Percentiles rank a stretch among this genome's conserved stretches.
Evolutionary conservation across 2,329 filamentous ascomycete genomes (phyloP).

Genomic region (Phialophora tarda): DNA sequence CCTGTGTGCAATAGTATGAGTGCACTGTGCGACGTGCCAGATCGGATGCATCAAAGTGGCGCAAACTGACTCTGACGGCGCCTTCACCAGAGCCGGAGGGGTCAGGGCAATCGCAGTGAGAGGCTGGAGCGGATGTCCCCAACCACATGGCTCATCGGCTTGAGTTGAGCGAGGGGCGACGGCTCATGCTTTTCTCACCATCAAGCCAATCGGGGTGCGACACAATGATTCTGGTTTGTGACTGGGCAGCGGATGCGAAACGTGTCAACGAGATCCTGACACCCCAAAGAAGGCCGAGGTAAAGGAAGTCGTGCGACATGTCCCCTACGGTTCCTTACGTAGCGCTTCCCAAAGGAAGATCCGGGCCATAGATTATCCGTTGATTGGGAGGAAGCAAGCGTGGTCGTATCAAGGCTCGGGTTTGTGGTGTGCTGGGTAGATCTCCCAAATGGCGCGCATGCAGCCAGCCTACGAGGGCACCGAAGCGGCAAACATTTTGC

Average conservation of each 20-base stretch:
- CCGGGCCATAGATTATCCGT: not conserved
- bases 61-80: slow-evolving; percentile 18
- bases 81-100: not conserved
- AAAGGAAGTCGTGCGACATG: slow-evolving; percentile 8
- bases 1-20: not conserved
- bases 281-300: slow-evolving; percentile 12
- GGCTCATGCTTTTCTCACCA: slow-evolving; percentile 1
- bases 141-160: slow-evolving; percentile 29
- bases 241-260: slow-evolving; percentile 16
- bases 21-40: not conserved
- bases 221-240: slow-evolving; percentile 9
- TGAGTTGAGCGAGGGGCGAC: slow-evolving; percentile 13
- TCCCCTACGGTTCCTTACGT: not conserved
- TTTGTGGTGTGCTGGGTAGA: not conserved
- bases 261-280: slow-evolving; percentile 15
- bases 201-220: slow-evolving; percentile 19
- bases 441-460: too few relatives aligned
- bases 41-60: slow-evolving; percentile 10
- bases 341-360: not conserved
- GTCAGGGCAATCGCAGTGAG: not conserved
- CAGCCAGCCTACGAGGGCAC: not conserved
- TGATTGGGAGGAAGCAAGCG: not conserved
- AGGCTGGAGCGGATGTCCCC: slow-evolving; percentile 12
- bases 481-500: not conserved
- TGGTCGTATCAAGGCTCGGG: not conserved